Evolutionary conservation across 2,329 filamentous ascomycete species (phyloP).

Genomic region (Talaromyces sp.): DNA sequence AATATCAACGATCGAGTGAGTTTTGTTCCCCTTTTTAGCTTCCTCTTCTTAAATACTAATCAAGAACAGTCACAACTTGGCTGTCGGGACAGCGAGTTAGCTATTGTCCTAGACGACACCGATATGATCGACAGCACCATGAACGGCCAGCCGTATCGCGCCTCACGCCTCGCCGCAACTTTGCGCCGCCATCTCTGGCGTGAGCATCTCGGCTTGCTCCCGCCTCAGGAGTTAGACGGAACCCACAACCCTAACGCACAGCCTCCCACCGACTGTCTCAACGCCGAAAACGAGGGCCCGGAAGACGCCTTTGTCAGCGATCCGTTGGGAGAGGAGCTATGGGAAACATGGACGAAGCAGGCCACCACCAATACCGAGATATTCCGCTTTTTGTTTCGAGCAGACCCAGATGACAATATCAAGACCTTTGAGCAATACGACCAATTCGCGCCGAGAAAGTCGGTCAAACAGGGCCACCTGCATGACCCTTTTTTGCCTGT

Average conservation of each 20-base stretch:
- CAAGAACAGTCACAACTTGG: conserved; percentile 63
- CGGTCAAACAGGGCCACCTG: conserved; percentile 76
- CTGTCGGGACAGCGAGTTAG: conserved; percentile 79
- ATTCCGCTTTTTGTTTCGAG: conserved; percentile 76
- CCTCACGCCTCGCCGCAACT: conserved; percentile 69
- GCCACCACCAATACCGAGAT: conserved; percentile 73
- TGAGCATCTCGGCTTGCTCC: conserved; percentile 74
- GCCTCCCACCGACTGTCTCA: conserved; percentile 63
- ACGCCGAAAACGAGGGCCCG: conserved; percentile 68
- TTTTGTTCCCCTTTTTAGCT: not conserved
- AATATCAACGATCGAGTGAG: conserved; percentile 60
- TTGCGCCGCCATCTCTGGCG: conserved; percentile 82
- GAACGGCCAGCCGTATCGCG: conserved; percentile 65
- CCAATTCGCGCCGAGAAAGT: conserved; percentile 57
- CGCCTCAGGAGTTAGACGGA: conserved; percentile 64
- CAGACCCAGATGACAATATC: conserved; percentile 84
- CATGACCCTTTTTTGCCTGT: conserved; percentile 73
- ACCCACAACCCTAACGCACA: conserved; percentile 66
- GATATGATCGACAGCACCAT: conserved; percentile 65
- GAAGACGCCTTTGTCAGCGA: conserved; percentile 53
- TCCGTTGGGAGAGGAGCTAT: conserved; percentile 64
- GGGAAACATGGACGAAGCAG: conserved; percentile 64
- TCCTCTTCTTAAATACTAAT: not conserved
- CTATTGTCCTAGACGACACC: conserved; percentile 79
- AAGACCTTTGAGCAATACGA: conserved; percentile 89